Conservation (phyloP, 2,329 filamentous ascomycete genomes). For the Alternaria metachromatica region DNA sequence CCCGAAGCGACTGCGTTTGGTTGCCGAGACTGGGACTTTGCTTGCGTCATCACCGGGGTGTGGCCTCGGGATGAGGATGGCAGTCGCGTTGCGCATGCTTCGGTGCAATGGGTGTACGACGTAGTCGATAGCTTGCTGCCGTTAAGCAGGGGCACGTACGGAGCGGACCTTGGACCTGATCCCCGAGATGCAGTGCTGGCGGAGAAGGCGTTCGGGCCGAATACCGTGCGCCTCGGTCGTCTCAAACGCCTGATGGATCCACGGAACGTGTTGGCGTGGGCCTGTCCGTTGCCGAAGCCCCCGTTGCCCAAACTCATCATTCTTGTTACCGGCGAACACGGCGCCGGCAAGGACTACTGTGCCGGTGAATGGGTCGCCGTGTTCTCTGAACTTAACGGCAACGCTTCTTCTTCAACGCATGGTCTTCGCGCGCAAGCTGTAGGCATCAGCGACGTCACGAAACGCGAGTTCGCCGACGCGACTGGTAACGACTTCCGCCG, state of each 20-base stretch:
- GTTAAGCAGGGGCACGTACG: slow-evolving; percentile 60
- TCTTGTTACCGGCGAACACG: slow-evolving; percentile 62
- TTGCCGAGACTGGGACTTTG: slow-evolving; percentile 69
- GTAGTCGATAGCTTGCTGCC: slow-evolving; percentile 58
- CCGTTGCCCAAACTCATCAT: slow-evolving; percentile 32
- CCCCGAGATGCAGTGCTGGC: slow-evolving; percentile 63
- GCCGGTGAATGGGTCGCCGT: slow-evolving; percentile 59
- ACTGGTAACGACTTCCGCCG: slow-evolving; percentile 57
- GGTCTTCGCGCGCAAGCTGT: not conserved
- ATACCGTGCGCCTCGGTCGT: slow-evolving; percentile 56
- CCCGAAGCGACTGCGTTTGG: slow-evolving; percentile 64
- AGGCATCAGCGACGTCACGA: slow-evolving; percentile 59
- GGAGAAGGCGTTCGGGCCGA: slow-evolving; percentile 63
- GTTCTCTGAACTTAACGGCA: slow-evolving; percentile 36
- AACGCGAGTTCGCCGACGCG: slow-evolving; percentile 61
- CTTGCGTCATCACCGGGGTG: slow-evolving; percentile 68
- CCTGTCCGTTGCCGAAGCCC: slow-evolving; percentile 60
- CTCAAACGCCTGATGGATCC: slow-evolving; percentile 62
- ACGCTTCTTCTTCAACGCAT: slow-evolving; percentile 18
- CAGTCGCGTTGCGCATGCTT: slow-evolving; percentile 48
- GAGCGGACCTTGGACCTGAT: slow-evolving; percentile 69
- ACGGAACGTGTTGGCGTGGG: slow-evolving; percentile 59
- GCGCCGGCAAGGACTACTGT: slow-evolving; percentile 68
- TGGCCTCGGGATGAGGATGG: slow-evolving; percentile 64
- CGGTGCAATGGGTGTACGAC: slow-evolving; percentile 64